A percentile compares a stretch with the other conserved stretches of the same genome.
Evolutionary conservation across 306 rosid genomes (phyloP).

Genomic region (Prinsepia uniflora): DNA sequence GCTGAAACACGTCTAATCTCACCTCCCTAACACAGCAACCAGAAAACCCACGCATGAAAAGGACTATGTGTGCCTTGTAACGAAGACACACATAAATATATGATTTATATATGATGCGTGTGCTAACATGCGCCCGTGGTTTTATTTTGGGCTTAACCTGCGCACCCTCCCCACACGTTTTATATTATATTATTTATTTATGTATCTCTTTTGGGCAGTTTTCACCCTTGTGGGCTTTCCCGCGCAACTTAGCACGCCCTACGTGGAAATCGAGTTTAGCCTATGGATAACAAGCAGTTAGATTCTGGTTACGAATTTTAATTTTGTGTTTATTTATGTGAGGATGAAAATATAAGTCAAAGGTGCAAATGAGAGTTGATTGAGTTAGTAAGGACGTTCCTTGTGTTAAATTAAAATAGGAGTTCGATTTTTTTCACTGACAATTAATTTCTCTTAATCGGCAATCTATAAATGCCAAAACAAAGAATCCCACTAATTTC

Average conservation of each 20-base stretch:
- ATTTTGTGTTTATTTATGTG: no score
- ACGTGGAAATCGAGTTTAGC: neutral
- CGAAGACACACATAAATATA: neutral
- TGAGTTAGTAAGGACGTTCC: no score
- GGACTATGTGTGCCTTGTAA: constrained; percentile 2
- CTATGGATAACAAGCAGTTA: neutral
- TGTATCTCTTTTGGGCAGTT: neutral
- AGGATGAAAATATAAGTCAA: no score
- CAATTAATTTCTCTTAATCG: no score
- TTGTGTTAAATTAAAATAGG: no score
- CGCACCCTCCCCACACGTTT: neutral
- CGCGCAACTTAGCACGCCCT: neutral
- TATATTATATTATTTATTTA: no score
- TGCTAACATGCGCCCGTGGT: constrained; percentile 5
- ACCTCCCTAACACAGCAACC: neutral
- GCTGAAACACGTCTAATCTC: constrained; percentile 8
- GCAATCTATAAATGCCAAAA: no score
- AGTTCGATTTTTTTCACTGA: no score
- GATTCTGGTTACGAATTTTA: no score
- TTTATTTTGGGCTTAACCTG: neutral
- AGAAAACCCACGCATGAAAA: constrained; percentile 8
- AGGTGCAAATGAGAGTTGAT: no score
- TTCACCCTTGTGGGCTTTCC: neutral
- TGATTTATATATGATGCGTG: neutral
- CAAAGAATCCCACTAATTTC: no score